Conservation (phyloP, 1,284 basidiomycete genomes). For the Porphyrellus sp. region DNA sequence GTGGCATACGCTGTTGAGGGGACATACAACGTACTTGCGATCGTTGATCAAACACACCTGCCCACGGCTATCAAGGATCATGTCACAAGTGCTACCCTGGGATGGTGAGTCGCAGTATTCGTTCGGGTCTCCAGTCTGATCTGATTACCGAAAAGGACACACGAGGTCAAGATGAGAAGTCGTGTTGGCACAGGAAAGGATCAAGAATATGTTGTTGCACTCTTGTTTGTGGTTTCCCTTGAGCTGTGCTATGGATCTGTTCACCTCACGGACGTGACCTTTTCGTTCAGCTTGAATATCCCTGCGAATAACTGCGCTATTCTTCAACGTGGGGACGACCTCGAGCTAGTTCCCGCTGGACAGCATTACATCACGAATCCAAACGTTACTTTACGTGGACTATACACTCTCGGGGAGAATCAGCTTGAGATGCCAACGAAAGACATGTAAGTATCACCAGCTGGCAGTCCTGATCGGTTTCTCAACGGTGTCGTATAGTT, state of each 20-base stretch:
- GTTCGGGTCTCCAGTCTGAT: background rate
- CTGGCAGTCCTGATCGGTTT: background rate
- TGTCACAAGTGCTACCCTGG: conserved; percentile 56
- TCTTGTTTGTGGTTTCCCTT: conserved; percentile 51
- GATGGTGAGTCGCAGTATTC: conserved; percentile 40
- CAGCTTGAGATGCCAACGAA: conserved; percentile 82
- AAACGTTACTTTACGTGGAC: conserved; percentile 70
- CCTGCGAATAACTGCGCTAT: conserved; percentile 83
- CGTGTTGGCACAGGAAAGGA: conserved; percentile 41
- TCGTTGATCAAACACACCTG: conserved; percentile 79
- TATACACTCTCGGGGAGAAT: conserved; percentile 76
- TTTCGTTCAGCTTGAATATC: conserved; percentile 59
- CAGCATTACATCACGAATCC: conserved; percentile 81
- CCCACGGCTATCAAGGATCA: conserved; percentile 56
- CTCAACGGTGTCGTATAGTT: conserved; percentile 40
- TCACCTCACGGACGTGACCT: conserved; percentile 3
- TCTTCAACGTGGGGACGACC: conserved; percentile 73
- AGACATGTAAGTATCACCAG: conserved; percentile 57
- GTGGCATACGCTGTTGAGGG: conserved; percentile 74
- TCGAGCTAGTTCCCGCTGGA: conserved; percentile 71
- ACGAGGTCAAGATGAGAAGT: conserved; percentile 74
- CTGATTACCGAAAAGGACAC: conserved; percentile 40
- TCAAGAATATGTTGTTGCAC: conserved; percentile 69
- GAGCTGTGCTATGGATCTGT: background rate
- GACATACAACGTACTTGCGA: conserved; percentile 69